A percentile compares a stretch with the other conserved stretches of the same genome.
These are phyloP conservation scores for Theileria luwenshuni DNA, from an alignment of 169 alveolate genomes.

Conservation along the genomic window DNA sequence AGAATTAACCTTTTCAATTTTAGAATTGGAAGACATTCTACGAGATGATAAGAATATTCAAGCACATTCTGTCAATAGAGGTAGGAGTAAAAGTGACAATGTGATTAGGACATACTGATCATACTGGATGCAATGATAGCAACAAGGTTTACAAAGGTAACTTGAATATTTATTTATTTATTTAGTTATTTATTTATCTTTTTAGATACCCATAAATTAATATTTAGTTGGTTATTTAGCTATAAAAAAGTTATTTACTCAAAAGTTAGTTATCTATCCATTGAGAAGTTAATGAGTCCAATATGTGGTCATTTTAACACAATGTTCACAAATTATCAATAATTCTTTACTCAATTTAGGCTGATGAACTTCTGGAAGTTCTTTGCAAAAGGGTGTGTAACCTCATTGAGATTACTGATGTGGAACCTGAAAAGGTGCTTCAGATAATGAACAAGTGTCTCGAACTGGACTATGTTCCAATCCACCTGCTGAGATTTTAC, in stretches of 20 bases:
- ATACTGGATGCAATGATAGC: constrained; percentile 9
- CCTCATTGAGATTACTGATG: constrained; percentile 40
- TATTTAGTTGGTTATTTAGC: no score
- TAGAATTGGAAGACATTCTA: constrained; percentile 39
- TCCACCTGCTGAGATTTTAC: constrained; percentile 40
- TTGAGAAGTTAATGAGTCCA: neutral
- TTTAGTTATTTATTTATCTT: no score
- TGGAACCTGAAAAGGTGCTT: neutral
- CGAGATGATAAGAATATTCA: constrained; percentile 26
- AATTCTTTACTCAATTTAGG: constrained; percentile 4
- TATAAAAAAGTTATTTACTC: no score
- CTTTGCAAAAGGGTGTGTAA: constrained; percentile 41
- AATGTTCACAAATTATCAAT: no score
- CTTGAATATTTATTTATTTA: neutral
- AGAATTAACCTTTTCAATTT: no score
- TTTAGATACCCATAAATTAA: no score
- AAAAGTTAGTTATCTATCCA: no score
- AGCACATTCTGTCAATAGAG: constrained; percentile 39
- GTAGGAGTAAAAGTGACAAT: constrained; percentile 4
- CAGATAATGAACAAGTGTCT: constrained; percentile 44
- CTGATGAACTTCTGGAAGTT: constrained; percentile 31
- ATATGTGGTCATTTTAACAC: no score
- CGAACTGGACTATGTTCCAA: constrained; percentile 18
- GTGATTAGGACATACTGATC: neutral
- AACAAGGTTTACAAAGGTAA: constrained; percentile 10